Base-by-base conservation (phyloP, 371 early-diverging fungal genomes). In the Amoeboaphelidium protococcarum region DNA sequence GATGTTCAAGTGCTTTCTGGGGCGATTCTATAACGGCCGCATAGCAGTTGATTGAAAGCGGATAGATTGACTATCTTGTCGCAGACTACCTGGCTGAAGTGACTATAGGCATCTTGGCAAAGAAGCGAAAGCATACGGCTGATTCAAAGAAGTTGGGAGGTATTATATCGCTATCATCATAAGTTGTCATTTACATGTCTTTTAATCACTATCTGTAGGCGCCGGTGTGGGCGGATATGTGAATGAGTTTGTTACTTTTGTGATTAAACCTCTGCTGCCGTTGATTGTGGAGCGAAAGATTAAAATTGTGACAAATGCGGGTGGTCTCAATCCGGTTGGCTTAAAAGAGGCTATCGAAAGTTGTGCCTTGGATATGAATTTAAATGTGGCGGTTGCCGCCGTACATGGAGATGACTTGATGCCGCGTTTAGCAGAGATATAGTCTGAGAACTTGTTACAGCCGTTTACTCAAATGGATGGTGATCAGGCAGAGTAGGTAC, bases 91-190 rank as follows among this genome's bases (percentile, higher is more conserved):
- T 48, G 40, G 49, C 56, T 63, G 79, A 78, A 61, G 71, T 78
- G 23, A 76, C 79, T 0, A 76, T 78, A 75, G 79, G 77, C 47
- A 67, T 78, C 22, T 58, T 78, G 25, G 73, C 74, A 20, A 66
- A 71, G 21, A 66, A 66, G 47, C 66, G 73, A 31, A 60, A 64
- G 26, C 10, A 6, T 10, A 31, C 37, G 16, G 6, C 37, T 6
- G n/a, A n/a, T n/a, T n/a, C n/a, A n/a, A n/a, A n/a, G n/a, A 31
- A 31, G 37, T 31, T 31, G 16, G 37, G 37, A 6, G 37, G 37
- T 31, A 31, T n/a, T n/a, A n/a, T n/a, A n/a, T n/a, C n/a, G n/a
- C n/a, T n/a, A n/a, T n/a, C n/a, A n/a, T n/a, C n/a, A n/a, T n/a
- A n/a, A n/a, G 16, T 6, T 31, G 6, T 31, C 37, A 10, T 16